These are phyloP conservation scores for Blastomyces silverae DNA, from an alignment of 2,329 filamentous ascomycete species.

Conservation along the genomic window DNA sequence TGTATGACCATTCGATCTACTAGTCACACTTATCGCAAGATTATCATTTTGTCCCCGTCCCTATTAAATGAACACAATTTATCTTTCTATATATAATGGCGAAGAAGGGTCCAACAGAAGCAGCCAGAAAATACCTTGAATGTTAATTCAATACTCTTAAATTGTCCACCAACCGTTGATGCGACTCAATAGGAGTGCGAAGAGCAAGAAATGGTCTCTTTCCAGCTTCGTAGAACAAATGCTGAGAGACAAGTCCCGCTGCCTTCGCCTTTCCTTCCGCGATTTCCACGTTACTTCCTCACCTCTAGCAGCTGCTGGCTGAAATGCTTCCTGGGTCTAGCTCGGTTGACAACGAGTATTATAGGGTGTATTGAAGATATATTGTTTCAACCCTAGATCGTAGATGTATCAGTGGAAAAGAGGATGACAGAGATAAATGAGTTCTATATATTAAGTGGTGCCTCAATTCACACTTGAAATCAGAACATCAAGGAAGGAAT, in stretches of 20 bases:
- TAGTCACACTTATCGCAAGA: neutral
- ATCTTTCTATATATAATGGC: neutral
- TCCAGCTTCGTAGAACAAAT: neutral
- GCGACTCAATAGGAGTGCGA: neutral
- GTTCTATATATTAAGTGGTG: neutral
- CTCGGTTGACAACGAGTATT: neutral
- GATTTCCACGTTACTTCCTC: neutral
- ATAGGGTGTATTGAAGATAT: slow-evolving; percentile 15
- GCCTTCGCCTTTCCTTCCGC: neutral
- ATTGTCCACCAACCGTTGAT: neutral
- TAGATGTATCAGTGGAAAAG: neutral
- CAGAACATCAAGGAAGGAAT: neutral
- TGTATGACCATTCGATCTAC: neutral
- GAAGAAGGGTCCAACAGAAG: neutral
- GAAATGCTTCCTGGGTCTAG: neutral
- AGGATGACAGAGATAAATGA: neutral
- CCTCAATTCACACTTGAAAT: neutral
- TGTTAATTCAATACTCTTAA: neutral
- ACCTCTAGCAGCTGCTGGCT: too few relatives aligned
- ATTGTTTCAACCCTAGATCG: slow-evolving; percentile 16
- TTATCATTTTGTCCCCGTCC: neutral
- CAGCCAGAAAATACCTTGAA: neutral
- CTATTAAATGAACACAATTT: neutral
- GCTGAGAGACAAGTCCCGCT: neutral
- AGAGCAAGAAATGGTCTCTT: neutral